Evolutionary conservation across 768 basidiomycete genomes (phyloP).

Genomic region (Calocybe indica): DNA sequence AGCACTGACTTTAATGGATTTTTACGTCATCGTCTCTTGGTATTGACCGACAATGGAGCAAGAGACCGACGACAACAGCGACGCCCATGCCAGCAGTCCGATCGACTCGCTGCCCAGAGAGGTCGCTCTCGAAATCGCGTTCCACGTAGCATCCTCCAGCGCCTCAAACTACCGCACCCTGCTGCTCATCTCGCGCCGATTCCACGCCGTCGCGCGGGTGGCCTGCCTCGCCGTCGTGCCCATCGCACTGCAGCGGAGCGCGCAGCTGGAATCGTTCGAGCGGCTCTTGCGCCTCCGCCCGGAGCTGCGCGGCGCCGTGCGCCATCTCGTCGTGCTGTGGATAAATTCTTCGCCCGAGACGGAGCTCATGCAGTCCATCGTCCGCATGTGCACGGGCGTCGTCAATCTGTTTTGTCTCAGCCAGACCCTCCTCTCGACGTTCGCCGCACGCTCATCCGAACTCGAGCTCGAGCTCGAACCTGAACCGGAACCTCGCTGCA

Average conservation of each 20-base stretch:
- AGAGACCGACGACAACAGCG: too few species aligned
- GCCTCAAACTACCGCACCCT: slow-evolving; percentile 9
- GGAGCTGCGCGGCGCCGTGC: slow-evolving; percentile 3
- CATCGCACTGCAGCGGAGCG: slow-evolving; percentile 4
- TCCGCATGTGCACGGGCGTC: slow-evolving; percentile 4
- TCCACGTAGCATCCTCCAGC: slow-evolving; percentile 5
- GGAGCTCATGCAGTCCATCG: slow-evolving; percentile 6
- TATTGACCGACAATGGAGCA: too few species aligned
- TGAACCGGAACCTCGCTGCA: too few species aligned
- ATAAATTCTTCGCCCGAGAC: slow-evolving; percentile 5
- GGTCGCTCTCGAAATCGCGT: slow-evolving; percentile 10
- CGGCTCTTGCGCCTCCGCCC: slow-evolving; percentile 5
- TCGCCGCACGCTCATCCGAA: too few species aligned
- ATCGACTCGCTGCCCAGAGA: slow-evolving; percentile 4
- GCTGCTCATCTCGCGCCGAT: slow-evolving; percentile 10
- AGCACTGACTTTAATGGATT: too few species aligned
- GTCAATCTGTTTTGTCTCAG: slow-evolving; percentile 8
- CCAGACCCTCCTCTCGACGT: slow-evolving; percentile 3
- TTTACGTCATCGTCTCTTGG: too few species aligned
- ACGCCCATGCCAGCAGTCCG: too few species aligned
- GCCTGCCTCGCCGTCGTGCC: slow-evolving; percentile 10
- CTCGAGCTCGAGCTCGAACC: too few species aligned
- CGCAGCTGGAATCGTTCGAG: slow-evolving; percentile 9
- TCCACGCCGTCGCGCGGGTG: slow-evolving; percentile 4
- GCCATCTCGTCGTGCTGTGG: slow-evolving; percentile 6